Percentiles rank a stretch among this genome's conserved stretches.
Conservation (phyloP, 163 green algal species). For the Volvox carteri region DNA sequence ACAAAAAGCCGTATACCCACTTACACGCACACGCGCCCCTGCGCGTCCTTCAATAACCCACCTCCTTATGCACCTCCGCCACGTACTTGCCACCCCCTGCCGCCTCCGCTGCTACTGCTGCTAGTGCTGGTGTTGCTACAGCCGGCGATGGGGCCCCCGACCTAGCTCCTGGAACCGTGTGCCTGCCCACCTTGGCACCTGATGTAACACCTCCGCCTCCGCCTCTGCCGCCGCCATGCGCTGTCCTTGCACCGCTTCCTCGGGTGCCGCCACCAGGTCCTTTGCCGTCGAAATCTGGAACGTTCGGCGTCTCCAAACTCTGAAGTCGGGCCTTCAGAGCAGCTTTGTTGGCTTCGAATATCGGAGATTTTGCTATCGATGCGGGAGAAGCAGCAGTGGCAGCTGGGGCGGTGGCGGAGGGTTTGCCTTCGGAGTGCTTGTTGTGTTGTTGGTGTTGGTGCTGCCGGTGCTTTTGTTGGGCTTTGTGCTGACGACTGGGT, state of each 20-base stretch:
- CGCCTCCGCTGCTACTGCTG: neutral
- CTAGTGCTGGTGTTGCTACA: too few species aligned
- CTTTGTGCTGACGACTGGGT: too few species aligned
- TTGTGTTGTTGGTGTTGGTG: neutral
- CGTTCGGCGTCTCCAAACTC: neutral
- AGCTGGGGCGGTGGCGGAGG: neutral
- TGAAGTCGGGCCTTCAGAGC: slow-evolving; percentile 37
- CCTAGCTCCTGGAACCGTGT: too few species aligned
- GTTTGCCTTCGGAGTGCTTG: too few species aligned
- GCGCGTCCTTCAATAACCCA: slow-evolving; percentile 2
- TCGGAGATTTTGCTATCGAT: neutral
- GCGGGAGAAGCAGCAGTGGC: too few species aligned
- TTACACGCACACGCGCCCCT: neutral
- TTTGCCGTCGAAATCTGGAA: neutral
- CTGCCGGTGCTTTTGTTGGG: neutral
- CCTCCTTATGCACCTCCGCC: slow-evolving; percentile 43
- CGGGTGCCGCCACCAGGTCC: neutral
- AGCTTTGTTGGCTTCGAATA: neutral
- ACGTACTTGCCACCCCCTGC: slow-evolving; percentile 14
- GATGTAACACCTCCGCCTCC: neutral
- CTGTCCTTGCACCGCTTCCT: neutral
- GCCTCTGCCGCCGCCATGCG: too few species aligned
- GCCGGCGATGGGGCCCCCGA: too few species aligned
- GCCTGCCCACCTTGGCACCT: neutral
- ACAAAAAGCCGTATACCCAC: neutral